A percentile compares a stretch with the other conserved stretches of the same genome.
Evolutionary conservation across 768 basidiomycete genomes (phyloP).

Genomic region (Plicaturopsis crispa): DNA sequence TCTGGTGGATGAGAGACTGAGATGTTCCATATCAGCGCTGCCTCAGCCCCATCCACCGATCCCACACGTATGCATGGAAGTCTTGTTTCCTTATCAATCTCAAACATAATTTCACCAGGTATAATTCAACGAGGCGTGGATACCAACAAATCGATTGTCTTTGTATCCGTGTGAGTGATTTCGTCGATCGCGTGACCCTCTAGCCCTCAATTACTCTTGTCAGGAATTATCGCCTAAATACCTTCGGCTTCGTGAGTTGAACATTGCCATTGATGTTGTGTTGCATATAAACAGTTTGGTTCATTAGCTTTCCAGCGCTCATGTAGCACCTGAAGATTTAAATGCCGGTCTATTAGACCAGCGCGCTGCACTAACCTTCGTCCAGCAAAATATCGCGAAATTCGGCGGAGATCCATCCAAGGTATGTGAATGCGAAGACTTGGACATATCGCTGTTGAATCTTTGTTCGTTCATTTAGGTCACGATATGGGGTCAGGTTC

Average conservation of each 20-base stretch:
- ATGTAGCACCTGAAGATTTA: slow-evolving; percentile 38
- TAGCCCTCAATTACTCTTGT: not conserved
- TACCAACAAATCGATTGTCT: no score
- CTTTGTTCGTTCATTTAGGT: slow-evolving; percentile 26
- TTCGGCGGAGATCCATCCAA: slow-evolving; percentile 61
- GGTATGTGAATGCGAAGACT: slow-evolving; percentile 17
- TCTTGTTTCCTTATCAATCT: no score
- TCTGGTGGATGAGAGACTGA: no score
- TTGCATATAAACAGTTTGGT: not conserved
- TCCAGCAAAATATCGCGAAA: slow-evolving; percentile 56
- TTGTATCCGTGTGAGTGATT: slow-evolving; percentile 25
- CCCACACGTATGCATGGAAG: no score
- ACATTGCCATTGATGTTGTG: not conserved
- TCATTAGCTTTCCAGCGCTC: slow-evolving; percentile 36
- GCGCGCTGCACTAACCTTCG: slow-evolving; percentile 45
- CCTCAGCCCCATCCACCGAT: no score
- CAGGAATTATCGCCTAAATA: slow-evolving; percentile 46
- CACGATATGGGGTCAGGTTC: slow-evolving; percentile 49
- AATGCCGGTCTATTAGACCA: slow-evolving; percentile 61
- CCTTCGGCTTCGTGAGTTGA: slow-evolving; percentile 44
- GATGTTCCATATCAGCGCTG: no score
- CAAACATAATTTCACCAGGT: no score
- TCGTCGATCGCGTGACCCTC: no score
- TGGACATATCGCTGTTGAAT: not conserved
- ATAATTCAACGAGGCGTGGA: no score